These are phyloP conservation scores for Incumbomyces lentus DNA, from an alignment of 2,329 filamentous ascomycete genomes.

Conservation along the genomic window DNA sequence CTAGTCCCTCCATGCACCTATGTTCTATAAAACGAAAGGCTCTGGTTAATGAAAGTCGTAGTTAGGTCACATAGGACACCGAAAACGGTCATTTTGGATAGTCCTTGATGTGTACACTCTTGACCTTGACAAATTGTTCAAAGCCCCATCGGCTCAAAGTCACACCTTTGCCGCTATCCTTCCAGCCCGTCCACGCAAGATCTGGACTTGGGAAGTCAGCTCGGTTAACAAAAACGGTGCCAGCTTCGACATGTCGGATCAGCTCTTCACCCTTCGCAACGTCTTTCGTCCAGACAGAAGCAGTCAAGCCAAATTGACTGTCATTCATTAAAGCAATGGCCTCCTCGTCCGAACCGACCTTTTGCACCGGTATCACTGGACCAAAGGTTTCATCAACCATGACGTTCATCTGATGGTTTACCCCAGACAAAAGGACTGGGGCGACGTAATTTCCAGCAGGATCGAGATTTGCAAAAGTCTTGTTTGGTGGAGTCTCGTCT, in stretches of 20 bases:
- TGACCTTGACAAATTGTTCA: conserved; percentile 90
- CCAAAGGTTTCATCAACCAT: conserved; percentile 96
- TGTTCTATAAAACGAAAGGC: no score
- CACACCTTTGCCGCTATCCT: conserved; percentile 86
- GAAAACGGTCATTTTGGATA: conserved; percentile 40
- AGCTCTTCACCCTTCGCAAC: conserved; percentile 63
- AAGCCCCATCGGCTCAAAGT: conserved; percentile 85
- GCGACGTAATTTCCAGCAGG: conserved; percentile 78
- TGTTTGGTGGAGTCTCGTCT: conserved; percentile 73
- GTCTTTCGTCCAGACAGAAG: conserved; percentile 96
- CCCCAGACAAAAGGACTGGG: conserved; percentile 69
- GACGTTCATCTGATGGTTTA: conserved; percentile 72
- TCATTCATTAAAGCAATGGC: conserved; percentile 85
- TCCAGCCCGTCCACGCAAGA: conserved; percentile 95
- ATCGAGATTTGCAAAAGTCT: conserved; percentile 61
- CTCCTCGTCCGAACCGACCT: conserved; percentile 69
- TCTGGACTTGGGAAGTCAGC: conserved; percentile 87
- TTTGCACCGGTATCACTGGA: conserved; percentile 82
- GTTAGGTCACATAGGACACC: no score
- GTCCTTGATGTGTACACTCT: conserved; percentile 90
- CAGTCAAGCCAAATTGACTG: conserved; percentile 84
- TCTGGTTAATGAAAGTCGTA: no score
- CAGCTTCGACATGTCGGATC: conserved; percentile 73
- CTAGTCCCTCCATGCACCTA: no score
- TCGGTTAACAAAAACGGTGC: conserved; percentile 92